phyloP scores from a whole-genome alignment of 2,329 filamentous ascomycete species.

The Sclerotinia spermophila region DNA sequence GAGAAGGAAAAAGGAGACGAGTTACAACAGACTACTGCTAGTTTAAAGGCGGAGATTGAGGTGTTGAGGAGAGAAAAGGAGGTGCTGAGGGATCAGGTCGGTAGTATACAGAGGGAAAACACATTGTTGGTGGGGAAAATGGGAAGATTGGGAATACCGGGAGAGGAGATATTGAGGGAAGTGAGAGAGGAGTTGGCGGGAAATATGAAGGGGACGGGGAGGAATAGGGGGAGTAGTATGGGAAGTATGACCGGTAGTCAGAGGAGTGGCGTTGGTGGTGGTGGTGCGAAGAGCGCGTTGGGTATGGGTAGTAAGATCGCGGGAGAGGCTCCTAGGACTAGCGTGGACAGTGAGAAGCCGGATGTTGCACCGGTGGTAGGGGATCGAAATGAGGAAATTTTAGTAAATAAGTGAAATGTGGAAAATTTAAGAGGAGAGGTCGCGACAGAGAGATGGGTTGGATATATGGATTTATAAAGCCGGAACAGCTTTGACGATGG shows the following conservation, averaged over 20 bases:
- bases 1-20: conserved; percentile 56
- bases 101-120: conserved; percentile 57
- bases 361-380: neutral
- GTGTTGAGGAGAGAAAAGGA: conserved; percentile 54
- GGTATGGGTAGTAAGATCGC: neutral
- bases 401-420: neutral
- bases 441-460: neutral
- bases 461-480: neutral
- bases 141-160: conserved; percentile 42
- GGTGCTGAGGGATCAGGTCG: conserved; percentile 52
- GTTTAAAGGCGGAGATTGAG: conserved; percentile 49
- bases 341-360: neutral
- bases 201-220: conserved; percentile 12
- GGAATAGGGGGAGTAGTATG: conserved; percentile 30
- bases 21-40: conserved; percentile 43
- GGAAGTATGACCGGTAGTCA: conserved; percentile 20
- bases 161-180: conserved; percentile 33
- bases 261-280: neutral
- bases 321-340: neutral
- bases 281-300: neutral
- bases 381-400: neutral
- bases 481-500: neutral
- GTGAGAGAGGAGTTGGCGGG: conserved; percentile 26
- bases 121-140: conserved; percentile 54
- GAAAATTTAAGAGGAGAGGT: too few relatives aligned